phyloP scores from a whole-genome alignment of 352 stramenopile species.

The Phytophthora citrophthora region DNA sequence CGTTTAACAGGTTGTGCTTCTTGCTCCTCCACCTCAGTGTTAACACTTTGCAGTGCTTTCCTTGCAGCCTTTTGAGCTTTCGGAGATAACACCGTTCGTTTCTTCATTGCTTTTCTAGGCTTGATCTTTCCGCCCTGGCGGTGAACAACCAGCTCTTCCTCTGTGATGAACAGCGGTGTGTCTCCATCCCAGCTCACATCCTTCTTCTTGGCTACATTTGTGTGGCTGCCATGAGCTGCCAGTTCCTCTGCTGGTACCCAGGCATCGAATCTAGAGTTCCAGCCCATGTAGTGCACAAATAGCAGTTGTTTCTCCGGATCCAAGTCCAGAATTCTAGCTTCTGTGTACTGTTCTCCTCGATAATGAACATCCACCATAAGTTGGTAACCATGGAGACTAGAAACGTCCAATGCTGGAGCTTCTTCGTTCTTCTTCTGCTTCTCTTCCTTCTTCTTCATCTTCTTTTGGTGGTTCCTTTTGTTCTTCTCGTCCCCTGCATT shows the following conservation, averaged over 20 bases:
- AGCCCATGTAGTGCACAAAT: slow-evolving; percentile 81
- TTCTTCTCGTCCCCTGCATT: slow-evolving; percentile 26
- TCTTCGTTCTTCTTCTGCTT: slow-evolving; percentile 6
- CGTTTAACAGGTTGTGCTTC: slow-evolving; percentile 6
- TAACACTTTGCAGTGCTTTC: slow-evolving; percentile 17
- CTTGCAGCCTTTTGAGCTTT: slow-evolving; percentile 12
- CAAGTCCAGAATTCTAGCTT: slow-evolving; percentile 66
- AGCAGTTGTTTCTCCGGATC: slow-evolving; percentile 39
- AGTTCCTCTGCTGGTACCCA: slow-evolving; percentile 59
- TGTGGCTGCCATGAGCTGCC: slow-evolving; percentile 62
- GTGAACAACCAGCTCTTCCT: slow-evolving; percentile 12
- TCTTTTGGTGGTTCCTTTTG: slow-evolving; percentile 23
- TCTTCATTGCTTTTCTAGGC: slow-evolving; percentile 10
- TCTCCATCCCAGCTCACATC: slow-evolving; percentile 60
- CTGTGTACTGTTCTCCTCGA: slow-evolving; percentile 56
- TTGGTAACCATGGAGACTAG: slow-evolving; percentile 40
- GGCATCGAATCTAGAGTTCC: slow-evolving; percentile 75
- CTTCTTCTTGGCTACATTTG: slow-evolving; percentile 34
- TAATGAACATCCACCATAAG: slow-evolving; percentile 71
- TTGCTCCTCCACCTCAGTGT: slow-evolving; percentile 12
- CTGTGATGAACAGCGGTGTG: slow-evolving; percentile 44
- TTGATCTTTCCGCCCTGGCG: slow-evolving; percentile 12
- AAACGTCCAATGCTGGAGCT: neutral
- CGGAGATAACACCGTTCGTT: slow-evolving; percentile 10
- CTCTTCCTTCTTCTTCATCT: slow-evolving; percentile 40